Evolutionary conservation across 257 asterid species (phyloP).

Genomic region (Solanum gandarillasii): DNA sequence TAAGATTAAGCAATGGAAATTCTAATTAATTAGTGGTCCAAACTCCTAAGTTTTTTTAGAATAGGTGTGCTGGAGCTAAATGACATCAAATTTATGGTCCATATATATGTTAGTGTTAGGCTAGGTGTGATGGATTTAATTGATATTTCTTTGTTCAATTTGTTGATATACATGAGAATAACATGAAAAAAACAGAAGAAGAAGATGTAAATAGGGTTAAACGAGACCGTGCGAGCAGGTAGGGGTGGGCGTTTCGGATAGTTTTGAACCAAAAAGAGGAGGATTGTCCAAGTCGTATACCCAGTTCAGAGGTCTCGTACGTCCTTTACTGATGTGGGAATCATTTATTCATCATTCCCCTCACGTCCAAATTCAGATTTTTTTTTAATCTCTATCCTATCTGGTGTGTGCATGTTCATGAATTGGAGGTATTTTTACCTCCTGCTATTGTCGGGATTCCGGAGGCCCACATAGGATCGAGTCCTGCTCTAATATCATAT

Average conservation of each 20-base stretch:
- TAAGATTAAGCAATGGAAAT: not conserved
- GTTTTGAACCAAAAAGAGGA: too few relatives aligned
- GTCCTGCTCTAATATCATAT: too few relatives aligned
- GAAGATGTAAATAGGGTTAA: not conserved
- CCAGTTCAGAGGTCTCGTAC: too few relatives aligned
- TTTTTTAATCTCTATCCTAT: not conserved
- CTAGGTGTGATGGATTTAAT: not conserved
- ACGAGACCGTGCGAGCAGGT: too few relatives aligned
- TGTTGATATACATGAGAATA: not conserved
- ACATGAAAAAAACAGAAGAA: too few relatives aligned
- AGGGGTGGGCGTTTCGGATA: too few relatives aligned
- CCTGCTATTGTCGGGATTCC: too few relatives aligned
- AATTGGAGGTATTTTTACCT: not conserved
- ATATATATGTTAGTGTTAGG: not conserved
- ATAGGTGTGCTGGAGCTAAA: not conserved
- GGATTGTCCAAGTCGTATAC: not conserved
- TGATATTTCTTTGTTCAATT: not conserved
- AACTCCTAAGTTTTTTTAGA: not conserved
- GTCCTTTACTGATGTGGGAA: not conserved
- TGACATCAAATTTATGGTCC: not conserved
- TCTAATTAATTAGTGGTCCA: not conserved
- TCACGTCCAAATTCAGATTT: fast-evolving
- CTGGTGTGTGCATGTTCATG: not conserved
- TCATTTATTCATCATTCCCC: not conserved
- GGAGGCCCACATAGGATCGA: too few relatives aligned